Evolutionary conservation across 2,329 filamentous ascomycete genomes (phyloP).

Genomic region (Penicillium glabrum): DNA sequence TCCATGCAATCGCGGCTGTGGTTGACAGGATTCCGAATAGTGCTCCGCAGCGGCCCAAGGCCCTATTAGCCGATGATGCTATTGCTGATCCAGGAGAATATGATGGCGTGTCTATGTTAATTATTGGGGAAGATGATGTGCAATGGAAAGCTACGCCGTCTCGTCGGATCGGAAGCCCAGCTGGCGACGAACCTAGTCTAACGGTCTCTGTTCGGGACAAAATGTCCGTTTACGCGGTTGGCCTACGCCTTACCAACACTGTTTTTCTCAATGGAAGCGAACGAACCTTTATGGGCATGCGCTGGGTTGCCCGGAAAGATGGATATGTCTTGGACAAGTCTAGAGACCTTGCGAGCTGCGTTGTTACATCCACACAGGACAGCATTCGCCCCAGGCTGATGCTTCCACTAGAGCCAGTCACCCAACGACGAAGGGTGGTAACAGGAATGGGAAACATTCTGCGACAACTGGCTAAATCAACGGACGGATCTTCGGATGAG

Average conservation of each 20-base stretch:
- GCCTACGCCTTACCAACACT: slow-evolving; percentile 43
- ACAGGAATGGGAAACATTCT: slow-evolving; percentile 46
- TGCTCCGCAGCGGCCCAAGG: not conserved
- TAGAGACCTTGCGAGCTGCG: slow-evolving; percentile 33
- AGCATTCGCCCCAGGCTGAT: slow-evolving; percentile 20
- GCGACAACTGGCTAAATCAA: slow-evolving; percentile 38
- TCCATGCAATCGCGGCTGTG: slow-evolving; percentile 36
- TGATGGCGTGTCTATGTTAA: slow-evolving; percentile 38
- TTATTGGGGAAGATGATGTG: slow-evolving; percentile 25
- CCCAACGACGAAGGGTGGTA: slow-evolving; percentile 37
- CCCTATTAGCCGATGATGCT: not conserved
- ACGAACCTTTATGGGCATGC: slow-evolving; percentile 38
- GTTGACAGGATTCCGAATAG: slow-evolving; percentile 36
- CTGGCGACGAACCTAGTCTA: slow-evolving; percentile 33
- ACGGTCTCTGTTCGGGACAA: slow-evolving; percentile 26
- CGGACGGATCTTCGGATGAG: slow-evolving; percentile 24
- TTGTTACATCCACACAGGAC: slow-evolving; percentile 20
- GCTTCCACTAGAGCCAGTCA: slow-evolving; percentile 39
- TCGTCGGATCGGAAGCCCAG: slow-evolving; percentile 29
- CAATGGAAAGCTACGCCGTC: slow-evolving; percentile 30
- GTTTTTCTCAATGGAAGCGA: slow-evolving; percentile 44
- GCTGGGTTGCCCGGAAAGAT: slow-evolving; percentile 30
- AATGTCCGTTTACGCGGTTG: slow-evolving; percentile 31
- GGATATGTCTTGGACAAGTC: slow-evolving; percentile 26
- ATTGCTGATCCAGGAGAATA: slow-evolving; percentile 13